A percentile compares a stretch with the other conserved stretches of the same genome.
These are phyloP conservation scores for Davidsoniella eucalypti DNA, from an alignment of 2,329 filamentous ascomycete genomes.

Conservation along the genomic window DNA sequence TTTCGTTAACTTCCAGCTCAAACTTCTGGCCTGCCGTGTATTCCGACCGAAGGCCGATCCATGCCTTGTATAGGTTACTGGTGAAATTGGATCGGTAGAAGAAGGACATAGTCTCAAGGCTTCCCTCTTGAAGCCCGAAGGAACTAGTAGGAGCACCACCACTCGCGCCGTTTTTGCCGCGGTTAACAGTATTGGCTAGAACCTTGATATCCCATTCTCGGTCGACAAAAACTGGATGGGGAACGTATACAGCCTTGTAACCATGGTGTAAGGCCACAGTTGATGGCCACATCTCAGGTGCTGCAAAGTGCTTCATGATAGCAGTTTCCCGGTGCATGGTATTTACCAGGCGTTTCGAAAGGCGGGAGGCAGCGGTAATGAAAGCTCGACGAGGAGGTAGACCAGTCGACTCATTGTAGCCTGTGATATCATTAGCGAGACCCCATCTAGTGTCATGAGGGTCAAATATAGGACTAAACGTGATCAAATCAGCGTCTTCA, in stretches of 20 bases:
- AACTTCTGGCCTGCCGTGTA: constrained; percentile 65
- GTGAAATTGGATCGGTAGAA: constrained; percentile 81
- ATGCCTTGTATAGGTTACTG: constrained; percentile 64
- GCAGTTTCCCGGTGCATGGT: constrained; percentile 87
- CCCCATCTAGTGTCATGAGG: constrained; percentile 76
- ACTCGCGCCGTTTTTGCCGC: constrained; percentile 54
- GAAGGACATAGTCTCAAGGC: constrained; percentile 75
- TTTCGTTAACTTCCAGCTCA: constrained; percentile 42
- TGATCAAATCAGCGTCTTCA: constrained; percentile 83
- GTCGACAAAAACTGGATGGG: constrained; percentile 78
- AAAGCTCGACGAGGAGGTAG: constrained; percentile 56
- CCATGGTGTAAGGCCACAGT: constrained; percentile 81
- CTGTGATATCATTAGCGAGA: constrained; percentile 67
- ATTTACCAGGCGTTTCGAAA: constrained; percentile 62
- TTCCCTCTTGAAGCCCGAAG: constrained; percentile 76
- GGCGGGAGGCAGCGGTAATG: constrained; percentile 75
- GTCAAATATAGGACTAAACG: constrained; percentile 82
- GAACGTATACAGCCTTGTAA: constrained; percentile 79
- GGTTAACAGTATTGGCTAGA: constrained; percentile 66
- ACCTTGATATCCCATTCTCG: constrained; percentile 70
- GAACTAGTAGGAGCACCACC: constrained; percentile 59
- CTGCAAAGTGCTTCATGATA: constrained; percentile 73
- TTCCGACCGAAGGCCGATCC: constrained; percentile 69
- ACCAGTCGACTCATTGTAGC: constrained; percentile 52
- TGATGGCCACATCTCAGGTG: constrained; percentile 91